A percentile compares a stretch with the other conserved stretches of the same genome.
These are phyloP conservation scores for Chaetomiaceae sp. DNA, from an alignment of 2,329 filamentous ascomycete species.

Conservation along the genomic window DNA sequence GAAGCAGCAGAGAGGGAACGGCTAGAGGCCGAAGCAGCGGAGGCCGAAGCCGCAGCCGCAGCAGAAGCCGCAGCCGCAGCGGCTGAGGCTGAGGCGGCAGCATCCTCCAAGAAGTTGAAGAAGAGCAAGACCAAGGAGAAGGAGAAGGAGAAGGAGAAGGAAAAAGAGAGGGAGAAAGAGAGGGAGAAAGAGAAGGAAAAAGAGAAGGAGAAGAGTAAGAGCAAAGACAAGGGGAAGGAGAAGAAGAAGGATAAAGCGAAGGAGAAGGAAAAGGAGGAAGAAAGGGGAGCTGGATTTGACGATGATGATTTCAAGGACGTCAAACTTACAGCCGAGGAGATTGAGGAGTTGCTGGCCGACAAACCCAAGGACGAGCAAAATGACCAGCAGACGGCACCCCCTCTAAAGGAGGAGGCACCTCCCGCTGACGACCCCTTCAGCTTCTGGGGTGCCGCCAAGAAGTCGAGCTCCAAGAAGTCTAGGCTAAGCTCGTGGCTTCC, in stretches of 20 bases:
- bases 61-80: slow-evolving; percentile 21
- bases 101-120: slow-evolving; percentile 36
- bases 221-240: slow-evolving; percentile 1
- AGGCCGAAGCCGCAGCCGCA: slow-evolving; percentile 27
- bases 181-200: slow-evolving; percentile 19
- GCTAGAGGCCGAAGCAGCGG: slow-evolving; percentile 24
- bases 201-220: not conserved
- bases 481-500: slow-evolving; percentile 23
- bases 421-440: slow-evolving; percentile 40
- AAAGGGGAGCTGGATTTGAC: slow-evolving; percentile 23
- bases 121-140: slow-evolving; percentile 28
- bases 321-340: slow-evolving; percentile 37
- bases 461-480: slow-evolving; percentile 30
- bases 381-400: slow-evolving; percentile 22
- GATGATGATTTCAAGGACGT: slow-evolving; percentile 30
- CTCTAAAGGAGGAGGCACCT: slow-evolving; percentile 27
- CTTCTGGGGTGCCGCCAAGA: slow-evolving; percentile 52
- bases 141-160: slow-evolving; percentile 21
- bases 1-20: slow-evolving; percentile 19
- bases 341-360: slow-evolving; percentile 37
- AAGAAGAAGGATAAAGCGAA: slow-evolving; percentile 21
- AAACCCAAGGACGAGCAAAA: slow-evolving; percentile 20
- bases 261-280: slow-evolving; percentile 26
- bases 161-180: slow-evolving; percentile 26
- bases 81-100: slow-evolving; percentile 18